These are phyloP conservation scores for Prunella vulgaris DNA, from an alignment of 257 asterid species.

Conservation along the genomic window DNA sequence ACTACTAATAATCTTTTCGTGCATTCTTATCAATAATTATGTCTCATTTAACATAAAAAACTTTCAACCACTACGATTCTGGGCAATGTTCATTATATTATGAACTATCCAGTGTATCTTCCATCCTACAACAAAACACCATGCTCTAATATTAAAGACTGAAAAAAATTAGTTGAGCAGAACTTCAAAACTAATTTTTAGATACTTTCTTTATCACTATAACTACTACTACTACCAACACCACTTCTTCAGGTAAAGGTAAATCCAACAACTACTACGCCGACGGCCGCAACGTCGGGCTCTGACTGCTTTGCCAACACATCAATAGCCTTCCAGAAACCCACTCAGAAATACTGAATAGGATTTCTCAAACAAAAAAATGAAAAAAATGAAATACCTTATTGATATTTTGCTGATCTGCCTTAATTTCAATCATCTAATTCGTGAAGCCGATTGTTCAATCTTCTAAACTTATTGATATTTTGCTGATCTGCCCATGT, in stretches of 20 bases:
- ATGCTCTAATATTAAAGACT: background rate
- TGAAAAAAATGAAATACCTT: conserved; percentile 41
- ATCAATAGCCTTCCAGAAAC: background rate
- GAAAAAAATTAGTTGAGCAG: background rate
- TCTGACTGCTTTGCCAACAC: background rate
- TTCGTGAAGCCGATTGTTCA: conserved; percentile 86
- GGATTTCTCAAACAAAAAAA: background rate
- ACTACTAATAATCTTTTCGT: background rate
- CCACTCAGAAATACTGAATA: background rate
- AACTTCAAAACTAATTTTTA: background rate
- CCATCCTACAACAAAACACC: background rate
- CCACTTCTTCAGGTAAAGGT: too few relatives aligned
- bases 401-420: too few relatives aligned
- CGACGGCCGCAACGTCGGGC: too few relatives aligned
- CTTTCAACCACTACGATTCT: background rate
- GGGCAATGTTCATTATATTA: background rate
- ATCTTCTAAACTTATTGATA: conserved; percentile 81
- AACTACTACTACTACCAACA: background rate
- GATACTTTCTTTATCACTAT: background rate
- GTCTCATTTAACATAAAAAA: background rate
- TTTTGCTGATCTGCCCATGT: too few relatives aligned
- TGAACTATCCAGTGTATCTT: background rate
- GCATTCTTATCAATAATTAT: too few relatives aligned
- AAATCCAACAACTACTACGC: too few relatives aligned
- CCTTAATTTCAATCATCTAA: conserved; percentile 82